These are phyloP conservation scores for Caryopteris hybrid DNA, from an alignment of 305 asterid species.

Conservation along the genomic window DNA sequence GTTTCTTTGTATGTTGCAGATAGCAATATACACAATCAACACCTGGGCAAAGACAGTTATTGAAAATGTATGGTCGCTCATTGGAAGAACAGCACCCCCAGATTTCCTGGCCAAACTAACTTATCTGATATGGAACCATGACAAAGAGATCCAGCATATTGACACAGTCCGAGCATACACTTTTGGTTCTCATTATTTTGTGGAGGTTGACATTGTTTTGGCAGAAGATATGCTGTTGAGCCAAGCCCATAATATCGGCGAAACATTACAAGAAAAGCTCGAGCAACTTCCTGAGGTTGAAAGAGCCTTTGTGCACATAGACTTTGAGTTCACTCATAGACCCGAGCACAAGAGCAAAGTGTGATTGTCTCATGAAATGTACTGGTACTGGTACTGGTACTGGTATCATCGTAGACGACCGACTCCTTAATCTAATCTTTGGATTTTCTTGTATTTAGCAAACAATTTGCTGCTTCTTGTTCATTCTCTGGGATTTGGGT, in stretches of 20 bases:
- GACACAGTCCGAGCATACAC: constrained; percentile 70
- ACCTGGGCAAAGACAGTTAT: constrained; percentile 91
- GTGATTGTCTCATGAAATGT: constrained; percentile 2
- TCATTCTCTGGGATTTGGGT: neutral
- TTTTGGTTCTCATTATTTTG: constrained; percentile 64
- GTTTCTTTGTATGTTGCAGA: constrained; percentile 35
- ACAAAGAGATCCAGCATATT: constrained; percentile 48
- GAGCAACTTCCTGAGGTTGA: constrained; percentile 64
- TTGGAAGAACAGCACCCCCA: constrained; percentile 93
- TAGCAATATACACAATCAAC: constrained; percentile 78
- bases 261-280: constrained; percentile 57
- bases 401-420: neutral
- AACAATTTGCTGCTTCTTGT: neutral
- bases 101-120: constrained; percentile 76
- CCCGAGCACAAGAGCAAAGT: constrained; percentile 54
- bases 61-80: constrained; percentile 74
- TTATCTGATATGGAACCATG: constrained; percentile 86
- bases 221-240: constrained; percentile 51
- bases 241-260: constrained; percentile 61
- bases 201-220: constrained; percentile 65
- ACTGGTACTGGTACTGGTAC: neutral
- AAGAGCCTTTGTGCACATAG: constrained; percentile 68
- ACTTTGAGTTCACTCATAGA: constrained; percentile 56
- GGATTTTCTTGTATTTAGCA: neutral
- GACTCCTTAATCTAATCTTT: neutral